Evolutionary conservation across 1,284 basidiomycete species (phyloP), one percentile per base, ranked within the genome.

Genomic region (Leccinum proximum): DNA sequence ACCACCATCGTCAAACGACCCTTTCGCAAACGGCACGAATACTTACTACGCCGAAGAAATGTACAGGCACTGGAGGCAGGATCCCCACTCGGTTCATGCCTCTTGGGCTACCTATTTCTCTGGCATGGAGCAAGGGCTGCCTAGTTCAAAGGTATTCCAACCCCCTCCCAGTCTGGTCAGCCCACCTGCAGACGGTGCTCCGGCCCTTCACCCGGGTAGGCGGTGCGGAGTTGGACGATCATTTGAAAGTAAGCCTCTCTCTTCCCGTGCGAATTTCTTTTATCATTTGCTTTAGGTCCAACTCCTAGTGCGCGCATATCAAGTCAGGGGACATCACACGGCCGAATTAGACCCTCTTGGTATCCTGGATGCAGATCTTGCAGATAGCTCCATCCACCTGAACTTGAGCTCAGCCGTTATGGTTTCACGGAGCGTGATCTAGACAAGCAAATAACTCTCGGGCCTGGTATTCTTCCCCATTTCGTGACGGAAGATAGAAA

Each of bases 31-130:
- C 69, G 94, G 94, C 62, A 94, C 90, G 58, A 97, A 97, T 79
- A 84, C 93, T 53, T 96, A 97, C 82, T 98, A 99, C 76, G 92
- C 91, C 58, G 96, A 98, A 75, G 94, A 97, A 80, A 96, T 97
- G 95, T 96, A 96, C 80, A 86, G 87, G 70, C 86, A 89, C 70
- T 97, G 94, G 94, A 89, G 88, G 78, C 82, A 92, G 78, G 93
- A 99, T 79, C 94, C 95, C 53, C 85, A 87, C 70, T 92, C 92
- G 57, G 97, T 99, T 0, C 97, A 99, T 79, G 83, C 88, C 3
- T 97, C 95, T 38, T 99, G 97, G 97, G 86, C 93, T 68, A 87
- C 91, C 63, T 99, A 99, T 81, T 99, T 99, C 76, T 85, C 88
- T 10, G 97, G 94, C 50, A 85, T 99, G 76, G 94, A 97, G 72